Evolutionary conservation across 768 basidiomycete species (phyloP).

Genomic region (Cystofilobasidium ferigula): DNA sequence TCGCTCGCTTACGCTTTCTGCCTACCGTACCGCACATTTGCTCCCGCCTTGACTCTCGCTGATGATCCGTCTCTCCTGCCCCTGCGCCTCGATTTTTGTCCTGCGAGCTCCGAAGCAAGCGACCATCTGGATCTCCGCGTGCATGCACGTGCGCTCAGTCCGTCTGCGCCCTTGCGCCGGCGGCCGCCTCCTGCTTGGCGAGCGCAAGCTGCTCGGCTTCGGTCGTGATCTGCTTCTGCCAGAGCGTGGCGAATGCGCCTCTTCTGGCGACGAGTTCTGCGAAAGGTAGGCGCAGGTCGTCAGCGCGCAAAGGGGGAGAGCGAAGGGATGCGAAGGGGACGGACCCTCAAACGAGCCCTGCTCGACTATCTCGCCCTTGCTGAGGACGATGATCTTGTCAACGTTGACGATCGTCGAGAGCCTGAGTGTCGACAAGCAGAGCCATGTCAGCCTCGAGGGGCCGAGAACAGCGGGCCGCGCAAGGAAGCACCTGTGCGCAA

Average conservation of each 20-base stretch:
- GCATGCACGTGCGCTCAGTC: no score
- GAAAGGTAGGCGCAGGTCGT: constrained; percentile 33
- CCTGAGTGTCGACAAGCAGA: constrained; percentile 26
- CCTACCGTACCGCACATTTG: no score
- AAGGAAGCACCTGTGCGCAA: constrained; percentile 62
- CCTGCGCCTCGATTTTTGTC: no score
- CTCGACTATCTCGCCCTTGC: constrained; percentile 78
- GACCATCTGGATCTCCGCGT: no score
- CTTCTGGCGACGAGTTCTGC: constrained; percentile 60
- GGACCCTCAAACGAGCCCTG: constrained; percentile 39
- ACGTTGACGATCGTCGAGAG: constrained; percentile 49
- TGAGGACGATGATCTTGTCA: constrained; percentile 77
- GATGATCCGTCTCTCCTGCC: no score
- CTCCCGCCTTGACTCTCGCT: no score
- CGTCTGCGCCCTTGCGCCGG: no score
- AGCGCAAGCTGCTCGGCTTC: constrained; percentile 52
- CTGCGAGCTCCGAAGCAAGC: no score
- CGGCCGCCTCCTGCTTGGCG: no score
- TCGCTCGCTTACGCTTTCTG: no score
- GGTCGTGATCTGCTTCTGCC: constrained; percentile 69
- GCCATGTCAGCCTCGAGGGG: constrained; percentile 15
- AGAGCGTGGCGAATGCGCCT: constrained; percentile 72
- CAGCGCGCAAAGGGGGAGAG: background rate
- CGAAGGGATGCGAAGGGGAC: no score
- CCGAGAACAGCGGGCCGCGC: constrained; percentile 17